phyloP scores from a whole-genome alignment of 2,329 filamentous ascomycete genomes.

The Plectosphaerella plurivora region DNA sequence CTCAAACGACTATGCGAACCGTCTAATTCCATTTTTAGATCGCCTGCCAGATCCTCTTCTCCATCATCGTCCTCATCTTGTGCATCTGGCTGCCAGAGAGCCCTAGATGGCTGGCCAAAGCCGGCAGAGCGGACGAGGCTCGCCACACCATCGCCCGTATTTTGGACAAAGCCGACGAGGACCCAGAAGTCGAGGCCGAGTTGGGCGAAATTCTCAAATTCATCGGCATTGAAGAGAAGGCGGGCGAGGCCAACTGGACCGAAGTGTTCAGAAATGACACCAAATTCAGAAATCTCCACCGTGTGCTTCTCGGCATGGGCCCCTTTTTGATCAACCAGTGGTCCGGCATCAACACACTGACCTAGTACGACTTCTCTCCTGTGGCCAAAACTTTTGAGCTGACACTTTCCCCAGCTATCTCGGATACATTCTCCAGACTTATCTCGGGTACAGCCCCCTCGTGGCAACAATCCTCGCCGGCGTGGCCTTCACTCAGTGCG shows the following conservation, averaged over 20 bases:
- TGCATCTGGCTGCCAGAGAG: background rate
- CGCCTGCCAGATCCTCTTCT: background rate
- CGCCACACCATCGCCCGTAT: background rate
- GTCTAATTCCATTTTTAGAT: background rate
- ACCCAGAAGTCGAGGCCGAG: background rate
- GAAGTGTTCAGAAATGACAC: background rate
- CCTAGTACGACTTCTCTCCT: background rate
- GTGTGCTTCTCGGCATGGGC: background rate
- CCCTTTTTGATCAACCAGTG: background rate
- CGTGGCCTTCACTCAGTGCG: background rate
- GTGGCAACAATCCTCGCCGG: background rate
- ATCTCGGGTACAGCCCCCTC: background rate
- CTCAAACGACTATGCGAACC: background rate
- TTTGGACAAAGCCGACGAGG: background rate
- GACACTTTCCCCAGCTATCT: background rate
- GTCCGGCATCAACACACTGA: background rate
- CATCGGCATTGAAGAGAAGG: conserved; percentile 5
- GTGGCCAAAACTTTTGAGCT: background rate
- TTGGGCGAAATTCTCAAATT: conserved; percentile 5
- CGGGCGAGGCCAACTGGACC: background rate
- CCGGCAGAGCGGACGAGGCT: background rate
- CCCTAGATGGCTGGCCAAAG: background rate
- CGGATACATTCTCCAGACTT: background rate
- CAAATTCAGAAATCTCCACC: background rate
- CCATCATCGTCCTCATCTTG: background rate